These are phyloP conservation scores for Niebla homalea DNA, from an alignment of 495 filamentous ascomycete species.

Conservation along the genomic window DNA sequence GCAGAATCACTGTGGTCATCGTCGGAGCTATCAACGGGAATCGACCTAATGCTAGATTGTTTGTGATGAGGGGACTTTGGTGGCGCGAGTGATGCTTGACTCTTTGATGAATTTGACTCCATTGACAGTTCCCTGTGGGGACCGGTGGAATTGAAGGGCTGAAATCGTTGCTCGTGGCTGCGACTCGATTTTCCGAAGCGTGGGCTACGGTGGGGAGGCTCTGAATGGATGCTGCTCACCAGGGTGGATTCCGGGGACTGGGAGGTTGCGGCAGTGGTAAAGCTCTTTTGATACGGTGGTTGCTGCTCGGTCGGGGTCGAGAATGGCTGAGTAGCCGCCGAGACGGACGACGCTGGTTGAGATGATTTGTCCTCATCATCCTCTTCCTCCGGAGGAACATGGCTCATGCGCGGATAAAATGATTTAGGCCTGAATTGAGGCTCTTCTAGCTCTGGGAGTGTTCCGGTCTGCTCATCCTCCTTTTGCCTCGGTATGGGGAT, in stretches of 20 bases:
- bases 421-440: slow-evolving; percentile 53
- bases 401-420: slow-evolving; percentile 60
- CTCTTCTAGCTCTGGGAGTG: slow-evolving; percentile 44
- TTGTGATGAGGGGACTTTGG: slow-evolving; percentile 44
- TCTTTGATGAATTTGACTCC: slow-evolving; percentile 33
- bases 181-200: not conserved
- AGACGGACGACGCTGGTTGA: not conserved
- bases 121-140: slow-evolving; percentile 28
- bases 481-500: slow-evolving; percentile 27
- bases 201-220: slow-evolving; percentile 5
- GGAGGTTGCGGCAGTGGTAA: slow-evolving; percentile 32
- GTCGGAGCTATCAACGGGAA: slow-evolving; percentile 49
- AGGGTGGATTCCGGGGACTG: slow-evolving; percentile 36
- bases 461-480: slow-evolving; percentile 20
- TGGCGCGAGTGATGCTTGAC: slow-evolving; percentile 36
- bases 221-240: not conserved
- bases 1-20: slow-evolving; percentile 45
- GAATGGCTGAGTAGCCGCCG: slow-evolving; percentile 3
- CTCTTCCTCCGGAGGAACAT: slow-evolving; percentile 41
- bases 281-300: slow-evolving; percentile 14
- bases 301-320: slow-evolving; percentile 3
- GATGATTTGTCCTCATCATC: slow-evolving; percentile 22
- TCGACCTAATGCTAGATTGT: slow-evolving; percentile 42
- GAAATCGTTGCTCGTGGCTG: slow-evolving; percentile 1
- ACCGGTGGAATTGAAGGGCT: slow-evolving; percentile 10